Base-by-base conservation (phyloP, 1,284 basidiomycete species). In the Stygiomarasmius scandens region DNA sequence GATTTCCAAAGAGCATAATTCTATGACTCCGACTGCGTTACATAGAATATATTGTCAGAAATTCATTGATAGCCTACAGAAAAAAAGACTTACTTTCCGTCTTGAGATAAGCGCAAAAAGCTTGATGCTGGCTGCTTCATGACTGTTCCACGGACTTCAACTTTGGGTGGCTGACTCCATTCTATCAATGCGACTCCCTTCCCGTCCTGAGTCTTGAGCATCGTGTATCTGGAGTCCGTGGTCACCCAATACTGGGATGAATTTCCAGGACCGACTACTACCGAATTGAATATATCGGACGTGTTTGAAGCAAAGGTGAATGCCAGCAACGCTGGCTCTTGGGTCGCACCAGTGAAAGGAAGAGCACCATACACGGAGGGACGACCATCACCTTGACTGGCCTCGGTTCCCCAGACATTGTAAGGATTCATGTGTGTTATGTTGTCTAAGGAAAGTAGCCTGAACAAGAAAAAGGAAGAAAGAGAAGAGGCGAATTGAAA, bases 31-130 rank as follows among this genome's bases (percentile, higher is more conserved):
- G 12, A 5, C 5, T 5, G 29, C 12, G 12, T 32, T 32, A 32
- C 29, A 32, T n/a, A 32, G 29, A 32, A 6, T 6, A 32, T 12
- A 12, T 32, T 12, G 29, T 32, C 29, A 32, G 12, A 32, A 12
- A 5, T 32, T 12, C 29, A 6, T 32, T 12, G 29, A 32, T 32
- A 32, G 6, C 29, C 5, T 32, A 32, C 12, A 12, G 6, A 32
- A 32, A 5, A 20, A 2, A 57, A 46, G 3, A 67, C 79, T 54
- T 52, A 83, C 82, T 73, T 73, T 62, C 69, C 70, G 55, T 80
- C 78, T 0, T 73, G 56, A 0, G 77, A 71, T 4, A 82, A 68
- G 8, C 66, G 67, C 6, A 84, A 66, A 80, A 83, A 85, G 12
- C 75, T 71, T 0, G 70, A 68, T 12, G 73, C 69, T 16, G 62